Conservation (phyloP, 768 basidiomycete genomes). For the Pleurotus platypus region DNA sequence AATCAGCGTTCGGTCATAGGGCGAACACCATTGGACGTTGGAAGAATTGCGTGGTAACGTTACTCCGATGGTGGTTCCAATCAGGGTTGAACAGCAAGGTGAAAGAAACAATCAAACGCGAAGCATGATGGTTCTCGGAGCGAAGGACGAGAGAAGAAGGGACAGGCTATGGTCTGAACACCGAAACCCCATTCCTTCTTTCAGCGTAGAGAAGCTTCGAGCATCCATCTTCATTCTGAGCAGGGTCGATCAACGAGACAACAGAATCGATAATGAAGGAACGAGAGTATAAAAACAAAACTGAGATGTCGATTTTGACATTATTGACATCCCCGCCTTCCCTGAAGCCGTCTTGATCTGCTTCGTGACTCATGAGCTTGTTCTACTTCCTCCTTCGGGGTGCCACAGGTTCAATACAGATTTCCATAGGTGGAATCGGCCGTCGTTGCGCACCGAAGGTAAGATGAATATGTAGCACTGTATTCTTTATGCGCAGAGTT, state of each 20-base stretch:
- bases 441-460: constrained; percentile 80
- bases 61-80: no score
- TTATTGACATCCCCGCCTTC: constrained; percentile 39
- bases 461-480: constrained; percentile 69
- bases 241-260: neutral
- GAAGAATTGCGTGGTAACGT: no score
- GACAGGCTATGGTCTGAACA: no score
- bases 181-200: no score
- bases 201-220: no score
- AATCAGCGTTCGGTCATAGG: no score
- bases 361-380: constrained; percentile 37
- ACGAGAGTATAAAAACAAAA: neutral
- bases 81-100: no score
- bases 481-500: neutral
- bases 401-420: constrained; percentile 81
- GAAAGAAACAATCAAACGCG: no score
- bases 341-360: constrained; percentile 4
- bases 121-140: no score
- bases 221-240: no score
- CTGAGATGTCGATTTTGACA: constrained; percentile 17
- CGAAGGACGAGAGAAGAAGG: no score
- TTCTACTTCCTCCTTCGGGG: constrained; percentile 78
- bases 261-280: neutral
- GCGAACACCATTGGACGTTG: no score
- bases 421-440: constrained; percentile 80